Evolutionary conservation across 768 basidiomycete species (phyloP).

Genomic region (Roridomyces roridus): DNA sequence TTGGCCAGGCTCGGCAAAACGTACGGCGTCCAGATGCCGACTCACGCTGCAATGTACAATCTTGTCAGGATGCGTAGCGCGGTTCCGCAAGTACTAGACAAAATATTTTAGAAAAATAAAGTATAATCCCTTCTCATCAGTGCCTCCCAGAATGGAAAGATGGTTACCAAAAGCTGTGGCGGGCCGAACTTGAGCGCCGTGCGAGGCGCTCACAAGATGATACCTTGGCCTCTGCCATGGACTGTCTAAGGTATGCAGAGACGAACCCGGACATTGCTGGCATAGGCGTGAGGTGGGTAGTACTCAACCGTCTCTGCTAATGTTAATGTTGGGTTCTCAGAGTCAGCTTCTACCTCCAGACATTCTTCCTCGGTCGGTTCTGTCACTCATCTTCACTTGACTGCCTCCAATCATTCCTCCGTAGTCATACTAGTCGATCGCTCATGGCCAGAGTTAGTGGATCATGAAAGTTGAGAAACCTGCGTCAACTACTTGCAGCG

Average conservation of each 20-base stretch:
- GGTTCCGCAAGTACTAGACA: constrained; percentile 56
- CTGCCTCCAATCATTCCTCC: constrained; percentile 34
- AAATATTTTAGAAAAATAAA: constrained; percentile 35
- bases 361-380: constrained; percentile 30
- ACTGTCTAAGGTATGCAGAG: constrained; percentile 2
- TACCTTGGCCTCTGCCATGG: neutral
- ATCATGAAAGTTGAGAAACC: neutral
- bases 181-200: neutral
- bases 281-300: constrained; percentile 23
- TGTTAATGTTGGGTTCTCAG: neutral
- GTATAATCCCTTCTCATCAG: constrained; percentile 1
- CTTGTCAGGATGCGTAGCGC: constrained; percentile 63
- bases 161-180: too few relatives aligned
- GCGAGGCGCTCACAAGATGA: neutral
- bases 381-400: constrained; percentile 19
- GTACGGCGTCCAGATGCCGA: constrained; percentile 63
- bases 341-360: constrained; percentile 36
- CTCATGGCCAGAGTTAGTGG: constrained; percentile 38
- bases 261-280: constrained; percentile 23
- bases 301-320: too few relatives aligned
- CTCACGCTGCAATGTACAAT: constrained; percentile 58
- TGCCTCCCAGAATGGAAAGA: neutral
- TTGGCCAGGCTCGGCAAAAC: constrained; percentile 64
- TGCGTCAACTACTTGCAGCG: constrained; percentile 20
- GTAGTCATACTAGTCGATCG: constrained; percentile 47